phyloP scores from a whole-genome alignment of 768 basidiomycete genomes.

The Termitomyces sp. region DNA sequence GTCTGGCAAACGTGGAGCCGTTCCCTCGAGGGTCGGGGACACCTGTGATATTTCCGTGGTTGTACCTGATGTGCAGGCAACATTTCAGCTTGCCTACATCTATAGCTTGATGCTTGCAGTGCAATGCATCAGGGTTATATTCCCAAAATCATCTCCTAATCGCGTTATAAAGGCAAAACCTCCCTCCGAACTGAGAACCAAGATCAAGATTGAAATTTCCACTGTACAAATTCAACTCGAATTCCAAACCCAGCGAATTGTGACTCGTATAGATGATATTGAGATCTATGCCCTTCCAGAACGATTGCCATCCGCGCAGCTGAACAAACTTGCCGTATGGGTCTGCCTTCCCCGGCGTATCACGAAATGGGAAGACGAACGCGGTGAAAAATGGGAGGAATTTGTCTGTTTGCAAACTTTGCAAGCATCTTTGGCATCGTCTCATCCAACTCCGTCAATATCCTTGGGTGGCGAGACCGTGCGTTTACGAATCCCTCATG shows the following conservation, averaged over 20 bases:
- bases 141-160: slow-evolving; percentile 15
- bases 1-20: slow-evolving; percentile 19
- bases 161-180: slow-evolving; percentile 1
- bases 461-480: slow-evolving; percentile 57
- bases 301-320: slow-evolving; percentile 28
- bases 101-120: slow-evolving; percentile 68
- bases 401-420: slow-evolving; percentile 57
- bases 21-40: slow-evolving; percentile 26
- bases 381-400: slow-evolving; percentile 68
- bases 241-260: slow-evolving; percentile 46
- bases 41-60: slow-evolving; percentile 42
- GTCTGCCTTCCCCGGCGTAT: slow-evolving; percentile 46
- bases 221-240: slow-evolving; percentile 45
- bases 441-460: slow-evolving; percentile 35
- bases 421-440: slow-evolving; percentile 32
- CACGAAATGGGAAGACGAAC: slow-evolving; percentile 30
- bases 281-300: slow-evolving; percentile 20
- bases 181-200: slow-evolving; percentile 17
- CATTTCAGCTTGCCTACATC: slow-evolving; percentile 60
- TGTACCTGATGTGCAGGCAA: slow-evolving; percentile 50
- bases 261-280: slow-evolving; percentile 41
- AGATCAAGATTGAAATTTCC: slow-evolving; percentile 31
- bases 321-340: slow-evolving; percentile 48
- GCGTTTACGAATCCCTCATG: slow-evolving; percentile 75
- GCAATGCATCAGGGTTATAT: slow-evolving; percentile 45